Conservation (phyloP, 257 asterid genomes). For the Jacaranda copaia region DNA sequence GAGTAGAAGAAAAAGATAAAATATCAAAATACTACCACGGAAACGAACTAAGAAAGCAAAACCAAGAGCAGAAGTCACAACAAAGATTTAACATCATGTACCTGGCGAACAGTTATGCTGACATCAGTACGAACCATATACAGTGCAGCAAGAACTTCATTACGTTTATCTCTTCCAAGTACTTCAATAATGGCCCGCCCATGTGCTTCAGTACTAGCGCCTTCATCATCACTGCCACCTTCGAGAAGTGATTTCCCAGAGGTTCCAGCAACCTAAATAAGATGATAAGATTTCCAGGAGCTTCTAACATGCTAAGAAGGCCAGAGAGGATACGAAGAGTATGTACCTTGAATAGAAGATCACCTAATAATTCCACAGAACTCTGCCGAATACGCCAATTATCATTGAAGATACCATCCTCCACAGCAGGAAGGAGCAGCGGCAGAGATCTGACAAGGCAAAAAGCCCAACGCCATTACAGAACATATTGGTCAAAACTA, state of each 20-base stretch:
- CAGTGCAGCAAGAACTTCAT: constrained; percentile 98
- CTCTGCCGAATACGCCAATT: constrained; percentile 99
- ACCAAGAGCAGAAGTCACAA: constrained; percentile 33
- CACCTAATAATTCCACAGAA: constrained; percentile 97
- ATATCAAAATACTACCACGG: constrained; percentile 29
- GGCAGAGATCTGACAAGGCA: constrained; percentile 78
- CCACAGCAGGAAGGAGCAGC: constrained; percentile 96
- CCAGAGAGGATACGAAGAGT: constrained; percentile 18
- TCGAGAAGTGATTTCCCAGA: constrained; percentile 99
- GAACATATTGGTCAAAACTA: constrained; percentile 14
- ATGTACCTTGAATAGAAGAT: constrained; percentile 91
- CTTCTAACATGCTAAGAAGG: constrained; percentile 28
- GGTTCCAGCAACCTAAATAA: constrained; percentile 95
- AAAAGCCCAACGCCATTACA: constrained; percentile 1
- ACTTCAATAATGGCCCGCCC: constrained; percentile 99
- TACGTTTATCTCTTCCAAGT: constrained; percentile 95
- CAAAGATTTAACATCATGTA: constrained; percentile 39
- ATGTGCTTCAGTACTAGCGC: constrained; percentile 99
- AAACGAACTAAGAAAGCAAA: constrained; percentile 32
- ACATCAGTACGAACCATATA: constrained; percentile 99
- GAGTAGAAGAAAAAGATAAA: constrained; percentile 37
- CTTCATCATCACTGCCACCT: constrained; percentile 99
- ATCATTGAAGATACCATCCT: constrained; percentile 98
- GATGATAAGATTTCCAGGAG: constrained; percentile 27
- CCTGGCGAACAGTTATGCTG: constrained; percentile 98